Conservation (phyloP, 2,329 filamentous ascomycete genomes). For the Paecilomyces sp. region DNA sequence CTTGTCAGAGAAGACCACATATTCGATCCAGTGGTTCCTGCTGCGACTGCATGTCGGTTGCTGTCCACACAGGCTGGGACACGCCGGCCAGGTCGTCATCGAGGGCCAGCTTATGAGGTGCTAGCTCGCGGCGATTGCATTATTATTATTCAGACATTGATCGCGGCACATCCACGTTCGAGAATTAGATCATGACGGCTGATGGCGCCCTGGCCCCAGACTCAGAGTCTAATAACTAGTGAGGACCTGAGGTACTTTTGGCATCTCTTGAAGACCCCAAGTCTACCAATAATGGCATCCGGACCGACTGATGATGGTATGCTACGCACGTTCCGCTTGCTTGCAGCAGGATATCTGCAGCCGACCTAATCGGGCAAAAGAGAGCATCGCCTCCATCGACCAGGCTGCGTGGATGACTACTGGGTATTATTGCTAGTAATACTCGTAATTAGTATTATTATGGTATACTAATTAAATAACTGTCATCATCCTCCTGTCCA, state of each 20-base stretch:
- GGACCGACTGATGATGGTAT: neutral
- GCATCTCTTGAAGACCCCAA: neutral
- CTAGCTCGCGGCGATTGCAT: neutral
- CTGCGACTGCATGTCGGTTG: neutral
- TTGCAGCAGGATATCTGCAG: neutral
- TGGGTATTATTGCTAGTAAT: too few relatives aligned
- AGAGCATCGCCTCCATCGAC: neutral
- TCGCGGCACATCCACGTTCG: neutral
- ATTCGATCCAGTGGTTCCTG: neutral
- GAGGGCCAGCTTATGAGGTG: neutral
- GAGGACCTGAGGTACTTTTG: neutral
- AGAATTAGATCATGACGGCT: neutral
- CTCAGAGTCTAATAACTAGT: too few relatives aligned
- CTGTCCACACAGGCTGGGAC: neutral
- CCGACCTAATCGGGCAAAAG: neutral
- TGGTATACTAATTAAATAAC: too few relatives aligned
- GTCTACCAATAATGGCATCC: neutral
- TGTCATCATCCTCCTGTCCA: neutral
- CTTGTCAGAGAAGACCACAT: neutral
- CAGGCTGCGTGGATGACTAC: too few relatives aligned
- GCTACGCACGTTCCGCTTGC: neutral
- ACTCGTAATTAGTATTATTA: too few relatives aligned
- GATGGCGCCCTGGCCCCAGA: too few relatives aligned
- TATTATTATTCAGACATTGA: neutral
- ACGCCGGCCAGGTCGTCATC: neutral